Evolutionary conservation across 148 eudicot genomes (phyloP), one percentile per base, ranked within the genome.

Genomic region (Silene uniflora): DNA sequence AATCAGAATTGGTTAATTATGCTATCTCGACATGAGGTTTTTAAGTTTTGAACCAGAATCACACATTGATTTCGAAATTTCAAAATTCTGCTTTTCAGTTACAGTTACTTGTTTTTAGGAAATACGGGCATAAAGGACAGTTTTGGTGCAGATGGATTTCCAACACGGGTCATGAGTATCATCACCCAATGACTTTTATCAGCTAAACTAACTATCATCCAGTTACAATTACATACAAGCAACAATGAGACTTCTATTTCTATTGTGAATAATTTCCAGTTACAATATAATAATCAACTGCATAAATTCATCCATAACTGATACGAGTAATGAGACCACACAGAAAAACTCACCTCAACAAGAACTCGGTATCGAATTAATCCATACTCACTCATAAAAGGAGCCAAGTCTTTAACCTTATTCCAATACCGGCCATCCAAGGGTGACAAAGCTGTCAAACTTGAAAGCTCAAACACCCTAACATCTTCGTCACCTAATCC

Each of bases 351-450:
- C 52, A 93, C 98, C 98, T 93, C 96, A 23, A 93, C 93, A 17
- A 91, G 52, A 78, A 89, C 92, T 8, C 98, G 84, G 66, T 79
- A 93, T 66, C 85, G 84, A 77, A 91, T 93, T 44, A 93, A 78
- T 54, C 93, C 98, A 81, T 83, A 91, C 81, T 93, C 98, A 75
- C 97, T 90, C 92, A 93, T 78, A 83, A 82, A 93, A 8, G 90
- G 89, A 74, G 92, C 85, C 86, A 92, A 79, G 54, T 90, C 98
- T 88, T 88, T 88, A 18, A 90, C 96, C 75, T 87, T 88, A 72
- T 55, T 75, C 93, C 98, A 88, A 73, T 92, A 92, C 18, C 96
- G 87, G n/a, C 97, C 97, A 87, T 90, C 97, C 75, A 92, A 79
- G 47, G 92, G 92, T 25, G 95, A 90, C 72, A 92, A 58, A 74